These are phyloP conservation scores for Prunus mira DNA, from an alignment of 306 rosid genomes.

Conservation along the genomic window DNA sequence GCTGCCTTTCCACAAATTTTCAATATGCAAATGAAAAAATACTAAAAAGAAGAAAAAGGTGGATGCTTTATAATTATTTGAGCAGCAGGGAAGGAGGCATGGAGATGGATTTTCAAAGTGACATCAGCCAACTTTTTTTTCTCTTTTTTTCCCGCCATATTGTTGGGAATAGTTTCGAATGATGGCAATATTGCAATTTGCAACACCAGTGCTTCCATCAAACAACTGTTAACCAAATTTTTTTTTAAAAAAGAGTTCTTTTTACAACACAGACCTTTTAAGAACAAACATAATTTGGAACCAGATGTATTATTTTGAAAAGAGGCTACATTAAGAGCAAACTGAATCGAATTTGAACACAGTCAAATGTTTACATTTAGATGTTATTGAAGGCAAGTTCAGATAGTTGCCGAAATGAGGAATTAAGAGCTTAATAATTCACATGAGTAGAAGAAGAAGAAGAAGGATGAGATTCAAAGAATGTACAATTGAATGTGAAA, in stretches of 20 bases:
- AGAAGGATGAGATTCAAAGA: conserved; percentile 36
- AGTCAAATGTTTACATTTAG: conserved; percentile 27
- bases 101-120: no score
- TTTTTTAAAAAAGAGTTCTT: no score
- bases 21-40: neutral
- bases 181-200: no score
- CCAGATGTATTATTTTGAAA: neutral
- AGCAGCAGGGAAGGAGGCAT: neutral
- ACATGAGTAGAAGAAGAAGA: conserved; percentile 33
- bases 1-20: neutral
- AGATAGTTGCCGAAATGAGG: conserved; percentile 28
- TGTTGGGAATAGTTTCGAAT: neutral
- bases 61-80: neutral
- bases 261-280: neutral
- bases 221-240: neutral
- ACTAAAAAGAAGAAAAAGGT: neutral
- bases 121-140: neutral
- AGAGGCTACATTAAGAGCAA: neutral
- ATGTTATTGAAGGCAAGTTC: conserved; percentile 25
- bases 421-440: conserved; percentile 18
- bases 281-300: neutral
- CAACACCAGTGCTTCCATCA: no score
- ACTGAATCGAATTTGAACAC: neutral
- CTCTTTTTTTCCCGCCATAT: neutral
- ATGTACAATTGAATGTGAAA: conserved; percentile 47